Conservation (phyloP, 1,139 yeast genomes). For the Pichiaceae sp. region DNA sequence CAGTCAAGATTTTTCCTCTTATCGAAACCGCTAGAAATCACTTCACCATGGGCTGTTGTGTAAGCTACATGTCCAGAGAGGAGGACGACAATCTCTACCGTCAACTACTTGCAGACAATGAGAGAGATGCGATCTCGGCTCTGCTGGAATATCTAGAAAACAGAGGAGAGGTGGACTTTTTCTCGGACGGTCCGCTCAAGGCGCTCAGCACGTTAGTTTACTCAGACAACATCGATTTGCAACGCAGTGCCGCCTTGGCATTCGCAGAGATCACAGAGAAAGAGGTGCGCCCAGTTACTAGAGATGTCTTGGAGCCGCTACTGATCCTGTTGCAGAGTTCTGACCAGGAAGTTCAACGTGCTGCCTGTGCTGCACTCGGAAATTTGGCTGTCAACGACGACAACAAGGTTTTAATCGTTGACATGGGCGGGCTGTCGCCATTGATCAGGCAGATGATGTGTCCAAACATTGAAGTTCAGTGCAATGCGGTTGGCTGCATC, state of each 20-base stretch:
- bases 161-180: slow-evolving; percentile 80
- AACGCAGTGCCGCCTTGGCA: slow-evolving; percentile 95
- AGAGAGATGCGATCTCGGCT: slow-evolving; percentile 91
- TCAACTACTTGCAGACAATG: slow-evolving; percentile 91
- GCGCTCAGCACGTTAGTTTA: slow-evolving; percentile 90
- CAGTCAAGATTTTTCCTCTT: too few species aligned
- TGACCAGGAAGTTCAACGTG: slow-evolving; percentile 93
- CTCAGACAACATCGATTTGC: slow-evolving; percentile 89
- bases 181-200: slow-evolving; percentile 80
- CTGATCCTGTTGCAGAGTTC: slow-evolving; percentile 76
- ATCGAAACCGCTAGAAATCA: too few species aligned
- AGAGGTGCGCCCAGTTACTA: slow-evolving; percentile 81
- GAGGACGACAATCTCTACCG: slow-evolving; percentile 48
- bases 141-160: slow-evolving; percentile 84
- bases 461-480: slow-evolving; percentile 93
- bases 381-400: slow-evolving; percentile 95
- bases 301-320: slow-evolving; percentile 91
- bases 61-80: slow-evolving; percentile 41
- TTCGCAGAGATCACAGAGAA: slow-evolving; percentile 98
- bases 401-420: slow-evolving; percentile 86
- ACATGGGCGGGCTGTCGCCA: slow-evolving; percentile 97
- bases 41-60: slow-evolving; percentile 54
- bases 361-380: slow-evolving; percentile 98
- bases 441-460: slow-evolving; percentile 96
- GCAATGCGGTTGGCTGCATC: slow-evolving; percentile 98